Evolutionary conservation across 306 rosid genomes (phyloP).

Genomic region (Macrotyloma uniflorum): DNA sequence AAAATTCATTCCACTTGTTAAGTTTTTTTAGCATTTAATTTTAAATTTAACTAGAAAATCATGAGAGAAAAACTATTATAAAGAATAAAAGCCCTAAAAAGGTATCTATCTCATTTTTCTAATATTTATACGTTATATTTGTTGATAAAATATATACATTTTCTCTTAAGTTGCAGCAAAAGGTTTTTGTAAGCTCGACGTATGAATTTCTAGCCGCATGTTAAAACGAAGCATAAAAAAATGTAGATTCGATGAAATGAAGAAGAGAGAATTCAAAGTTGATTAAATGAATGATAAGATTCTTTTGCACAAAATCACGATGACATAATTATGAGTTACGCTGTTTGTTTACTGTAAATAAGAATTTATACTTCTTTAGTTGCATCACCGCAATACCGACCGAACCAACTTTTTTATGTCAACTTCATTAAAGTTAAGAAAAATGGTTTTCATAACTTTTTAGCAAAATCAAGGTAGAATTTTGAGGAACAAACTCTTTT

Average conservation of each 20-base stretch:
- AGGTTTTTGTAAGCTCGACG: neutral
- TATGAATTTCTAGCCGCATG: neutral
- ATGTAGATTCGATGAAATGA: neutral
- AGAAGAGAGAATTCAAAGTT: neutral
- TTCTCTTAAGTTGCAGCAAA: neutral
- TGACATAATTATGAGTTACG: neutral
- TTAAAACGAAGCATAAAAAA: neutral
- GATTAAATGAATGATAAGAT: neutral
- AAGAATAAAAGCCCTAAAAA: too few relatives aligned
- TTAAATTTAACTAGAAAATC: too few relatives aligned
- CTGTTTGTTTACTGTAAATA: neutral
- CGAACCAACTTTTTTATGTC: neutral
- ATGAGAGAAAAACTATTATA: too few relatives aligned
- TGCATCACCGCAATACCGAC: neutral
- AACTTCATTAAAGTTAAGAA: neutral
- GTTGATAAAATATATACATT: too few relatives aligned
- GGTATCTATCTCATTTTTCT: too few relatives aligned
- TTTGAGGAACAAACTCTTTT: neutral
- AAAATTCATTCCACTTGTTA: too few relatives aligned
- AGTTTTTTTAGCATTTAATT: too few relatives aligned
- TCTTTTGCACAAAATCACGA: neutral
- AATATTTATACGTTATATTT: too few relatives aligned
- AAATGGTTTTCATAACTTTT: neutral
- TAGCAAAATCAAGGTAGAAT: neutral
- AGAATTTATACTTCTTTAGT: neutral